Evolutionary conservation across 805 yeast species (phyloP).

Genomic region (Metschnikowia gruessii): DNA sequence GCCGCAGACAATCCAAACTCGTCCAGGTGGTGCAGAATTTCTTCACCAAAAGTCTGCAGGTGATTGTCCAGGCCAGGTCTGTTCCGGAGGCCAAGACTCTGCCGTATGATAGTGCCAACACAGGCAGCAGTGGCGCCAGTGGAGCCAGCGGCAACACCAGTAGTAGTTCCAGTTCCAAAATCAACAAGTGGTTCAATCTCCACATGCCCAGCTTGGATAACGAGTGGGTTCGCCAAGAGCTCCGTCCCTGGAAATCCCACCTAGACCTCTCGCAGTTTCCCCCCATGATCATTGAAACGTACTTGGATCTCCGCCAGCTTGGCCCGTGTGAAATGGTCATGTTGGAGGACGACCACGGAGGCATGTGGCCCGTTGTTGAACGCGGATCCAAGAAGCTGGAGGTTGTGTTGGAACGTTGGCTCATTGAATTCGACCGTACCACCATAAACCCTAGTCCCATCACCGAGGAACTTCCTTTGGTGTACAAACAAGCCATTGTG

Average conservation of each 20-base stretch:
- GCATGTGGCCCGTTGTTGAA: conserved; percentile 55
- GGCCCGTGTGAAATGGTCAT: conserved; percentile 57
- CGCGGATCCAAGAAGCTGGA: conserved; percentile 65
- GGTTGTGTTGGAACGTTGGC: conserved; percentile 93
- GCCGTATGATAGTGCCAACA: conserved; percentile 10
- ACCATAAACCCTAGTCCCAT: conserved; percentile 17
- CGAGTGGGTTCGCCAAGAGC: conserved; percentile 48
- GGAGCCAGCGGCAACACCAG: conserved; percentile 10
- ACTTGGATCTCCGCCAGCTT: conserved; percentile 61
- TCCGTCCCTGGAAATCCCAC: conserved; percentile 56
- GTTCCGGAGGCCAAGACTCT: conserved; percentile 18
- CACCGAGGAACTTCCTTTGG: conserved; percentile 56
- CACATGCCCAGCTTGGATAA: conserved; percentile 37
- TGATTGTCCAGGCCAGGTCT: conserved; percentile 49
- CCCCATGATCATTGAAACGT: conserved; percentile 85
- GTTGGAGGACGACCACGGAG: conserved; percentile 52
- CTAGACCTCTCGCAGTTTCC: conserved; percentile 50
- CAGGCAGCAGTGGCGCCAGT: background rate
- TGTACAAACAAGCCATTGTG: conserved; percentile 72
- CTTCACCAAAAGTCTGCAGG: conserved; percentile 59
- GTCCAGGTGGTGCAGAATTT: conserved; percentile 55
- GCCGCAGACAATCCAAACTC: conserved; percentile 33
- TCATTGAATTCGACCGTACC: conserved; percentile 65
- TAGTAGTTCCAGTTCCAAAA: conserved; percentile 21
- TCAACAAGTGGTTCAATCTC: conserved; percentile 64